These are phyloP conservation scores for Plasmodium knowlesi DNA, from an alignment of 169 alveolate genomes.

Conservation along the genomic window DNA sequence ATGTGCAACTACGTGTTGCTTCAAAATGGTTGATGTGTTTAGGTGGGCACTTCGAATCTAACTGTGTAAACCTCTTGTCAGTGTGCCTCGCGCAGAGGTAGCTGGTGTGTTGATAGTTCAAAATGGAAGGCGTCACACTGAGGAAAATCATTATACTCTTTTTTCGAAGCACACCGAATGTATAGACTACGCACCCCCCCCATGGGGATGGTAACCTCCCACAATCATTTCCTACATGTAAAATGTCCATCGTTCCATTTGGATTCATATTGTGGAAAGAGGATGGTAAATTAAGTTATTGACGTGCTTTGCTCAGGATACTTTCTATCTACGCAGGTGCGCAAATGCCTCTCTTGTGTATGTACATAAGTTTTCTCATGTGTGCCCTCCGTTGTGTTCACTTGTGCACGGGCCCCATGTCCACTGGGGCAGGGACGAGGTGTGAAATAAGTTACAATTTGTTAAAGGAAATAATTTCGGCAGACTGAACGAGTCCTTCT, in stretches of 20 bases:
- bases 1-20: neutral
- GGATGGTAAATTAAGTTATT: neutral
- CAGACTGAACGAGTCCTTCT: slow-evolving; percentile 89
- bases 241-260: neutral
- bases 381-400: neutral
- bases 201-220: neutral
- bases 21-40: neutral
- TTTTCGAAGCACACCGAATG: neutral
- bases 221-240: neutral
- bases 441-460: slow-evolving; percentile 77
- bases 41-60: neutral
- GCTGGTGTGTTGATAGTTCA: neutral
- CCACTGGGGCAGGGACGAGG: neutral
- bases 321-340: neutral
- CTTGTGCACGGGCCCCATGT: neutral
- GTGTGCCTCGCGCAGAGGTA: neutral
- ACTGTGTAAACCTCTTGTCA: neutral
- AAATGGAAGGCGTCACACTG: neutral
- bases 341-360: neutral
- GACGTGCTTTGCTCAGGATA: neutral
- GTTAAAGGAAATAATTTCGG: slow-evolving; percentile 89
- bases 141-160: neutral
- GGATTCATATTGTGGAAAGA: neutral
- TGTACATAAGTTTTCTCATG: neutral
- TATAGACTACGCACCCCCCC: neutral